Conservation (phyloP, 306 rosid genomes). For the Fagus sylvatica region DNA sequence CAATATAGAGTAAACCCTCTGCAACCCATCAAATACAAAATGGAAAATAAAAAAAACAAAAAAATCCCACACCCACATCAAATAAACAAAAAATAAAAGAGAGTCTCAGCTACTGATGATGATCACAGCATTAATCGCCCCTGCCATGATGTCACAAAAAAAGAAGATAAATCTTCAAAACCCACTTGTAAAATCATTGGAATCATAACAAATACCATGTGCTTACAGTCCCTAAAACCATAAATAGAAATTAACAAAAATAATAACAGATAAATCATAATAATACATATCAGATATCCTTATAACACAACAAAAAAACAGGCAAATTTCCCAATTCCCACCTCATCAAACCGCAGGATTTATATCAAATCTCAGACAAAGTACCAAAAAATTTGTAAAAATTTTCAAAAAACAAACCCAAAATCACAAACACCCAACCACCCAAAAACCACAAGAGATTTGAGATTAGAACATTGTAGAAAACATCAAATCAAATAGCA, state of each 20-base stretch:
- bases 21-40: slow-evolving; percentile 14
- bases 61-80: neutral
- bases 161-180: slow-evolving; percentile 5
- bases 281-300: neutral
- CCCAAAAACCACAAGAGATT: slow-evolving; percentile 11
- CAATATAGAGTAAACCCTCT: slow-evolving; percentile 1
- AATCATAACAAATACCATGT: neutral
- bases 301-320: neutral
- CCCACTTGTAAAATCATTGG: slow-evolving; percentile 1
- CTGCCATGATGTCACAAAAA: slow-evolving; percentile 4
- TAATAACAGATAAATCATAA: neutral
- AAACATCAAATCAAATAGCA: neutral
- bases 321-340: neutral
- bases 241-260: neutral
- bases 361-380: neutral
- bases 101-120: neutral
- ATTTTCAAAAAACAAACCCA: neutral
- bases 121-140: slow-evolving; percentile 7
- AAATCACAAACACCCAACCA: slow-evolving; percentile 20
- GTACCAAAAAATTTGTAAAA: neutral
- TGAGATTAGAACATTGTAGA: slow-evolving; percentile 1
- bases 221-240: neutral
- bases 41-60: neutral
- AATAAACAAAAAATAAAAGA: neutral
- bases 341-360: neutral